These are phyloP conservation scores for Eutypa lata DNA, from an alignment of 2,329 filamentous ascomycete species.

Conservation along the genomic window DNA sequence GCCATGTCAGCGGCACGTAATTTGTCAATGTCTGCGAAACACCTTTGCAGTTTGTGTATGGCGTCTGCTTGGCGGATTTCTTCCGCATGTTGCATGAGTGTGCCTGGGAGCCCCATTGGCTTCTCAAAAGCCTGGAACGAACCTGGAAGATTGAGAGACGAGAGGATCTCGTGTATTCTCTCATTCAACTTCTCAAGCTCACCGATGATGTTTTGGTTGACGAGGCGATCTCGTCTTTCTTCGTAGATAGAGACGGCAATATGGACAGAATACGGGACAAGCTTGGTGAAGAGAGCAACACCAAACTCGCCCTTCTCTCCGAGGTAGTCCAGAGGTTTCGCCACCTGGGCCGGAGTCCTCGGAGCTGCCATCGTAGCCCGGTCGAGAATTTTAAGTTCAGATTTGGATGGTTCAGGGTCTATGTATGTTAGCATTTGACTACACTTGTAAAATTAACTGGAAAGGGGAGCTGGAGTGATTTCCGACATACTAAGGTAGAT, in stretches of 20 bases:
- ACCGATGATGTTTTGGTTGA: constrained; percentile 83
- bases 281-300: constrained; percentile 78
- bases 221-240: constrained; percentile 82
- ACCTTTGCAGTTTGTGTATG: constrained; percentile 69
- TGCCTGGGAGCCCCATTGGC: constrained; percentile 83
- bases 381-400: constrained; percentile 81
- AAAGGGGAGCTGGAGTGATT: background rate
- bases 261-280: constrained; percentile 95
- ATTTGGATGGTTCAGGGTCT: constrained; percentile 80
- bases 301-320: constrained; percentile 80
- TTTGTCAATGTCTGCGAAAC: constrained; percentile 86
- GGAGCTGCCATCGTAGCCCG: constrained; percentile 84
- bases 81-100: constrained; percentile 83
- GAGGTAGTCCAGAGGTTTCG: constrained; percentile 74
- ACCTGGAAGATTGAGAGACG: constrained; percentile 83
- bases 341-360: constrained; percentile 76
- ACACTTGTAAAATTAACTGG: background rate
- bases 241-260: constrained; percentile 94
- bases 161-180: constrained; percentile 73
- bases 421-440: constrained; percentile 26
- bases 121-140: constrained; percentile 94
- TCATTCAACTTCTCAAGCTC: constrained; percentile 80
- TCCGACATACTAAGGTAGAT: constrained; percentile 74
- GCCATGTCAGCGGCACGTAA: constrained; percentile 76
- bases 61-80: constrained; percentile 91